These are phyloP conservation scores for Purpureocillium lavendulum DNA, from an alignment of 2,329 filamentous ascomycete genomes.

Conservation along the genomic window DNA sequence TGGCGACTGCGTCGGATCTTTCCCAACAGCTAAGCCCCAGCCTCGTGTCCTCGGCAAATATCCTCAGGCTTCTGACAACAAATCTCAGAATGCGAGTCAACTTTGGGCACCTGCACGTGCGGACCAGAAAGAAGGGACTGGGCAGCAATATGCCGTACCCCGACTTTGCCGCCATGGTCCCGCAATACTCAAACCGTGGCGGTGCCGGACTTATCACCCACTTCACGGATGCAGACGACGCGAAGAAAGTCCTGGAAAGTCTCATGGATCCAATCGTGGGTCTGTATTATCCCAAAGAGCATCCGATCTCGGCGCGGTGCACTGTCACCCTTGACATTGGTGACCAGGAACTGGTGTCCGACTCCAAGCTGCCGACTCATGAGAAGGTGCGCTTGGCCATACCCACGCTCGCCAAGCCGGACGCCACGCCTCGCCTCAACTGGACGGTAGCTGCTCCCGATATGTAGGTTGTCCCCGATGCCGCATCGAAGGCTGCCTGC, in stretches of 20 bases:
- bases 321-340: conserved; percentile 13
- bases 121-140: conserved; percentile 14
- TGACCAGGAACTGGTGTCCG: conserved; percentile 13
- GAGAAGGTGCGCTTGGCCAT: conserved; percentile 13
- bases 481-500: too few relatives aligned
- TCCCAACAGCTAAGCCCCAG: conserved; percentile 11
- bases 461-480: conserved; percentile 15
- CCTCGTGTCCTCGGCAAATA: conserved; percentile 13
- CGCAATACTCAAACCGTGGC: conserved; percentile 18
- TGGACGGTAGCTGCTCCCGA: conserved; percentile 26
- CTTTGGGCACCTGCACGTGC: conserved; percentile 21
- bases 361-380: conserved; percentile 4
- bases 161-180: conserved; percentile 16
- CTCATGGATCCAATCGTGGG: conserved; percentile 3
- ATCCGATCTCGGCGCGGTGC: conserved; percentile 8
- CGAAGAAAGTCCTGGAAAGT: conserved; percentile 4
- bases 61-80: conserved; percentile 15
- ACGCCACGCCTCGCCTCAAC: conserved; percentile 15
- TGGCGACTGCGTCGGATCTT: conserved; percentile 2
- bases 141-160: conserved; percentile 13
- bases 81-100: conserved; percentile 21
- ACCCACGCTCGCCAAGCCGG: conserved; percentile 11
- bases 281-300: conserved; percentile 7
- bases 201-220: conserved; percentile 17
- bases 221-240: conserved; percentile 2